Evolutionary conservation across 75 land plant genomes (phyloP).

Genomic region (Sequoiadendron giganteum): DNA sequence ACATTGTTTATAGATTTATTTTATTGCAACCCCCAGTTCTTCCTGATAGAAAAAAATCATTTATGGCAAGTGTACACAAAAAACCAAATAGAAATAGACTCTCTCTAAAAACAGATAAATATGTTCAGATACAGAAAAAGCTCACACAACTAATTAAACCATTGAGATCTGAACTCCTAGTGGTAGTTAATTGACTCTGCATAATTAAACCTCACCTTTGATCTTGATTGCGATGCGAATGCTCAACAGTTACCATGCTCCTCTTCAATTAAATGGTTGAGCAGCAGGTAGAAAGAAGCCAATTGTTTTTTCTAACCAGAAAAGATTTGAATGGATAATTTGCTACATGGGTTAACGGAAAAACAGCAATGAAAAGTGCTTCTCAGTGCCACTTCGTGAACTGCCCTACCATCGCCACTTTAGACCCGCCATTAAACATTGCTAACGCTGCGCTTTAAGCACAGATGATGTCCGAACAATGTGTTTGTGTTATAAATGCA

Average conservation of each 20-base stretch:
- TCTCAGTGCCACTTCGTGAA: no score
- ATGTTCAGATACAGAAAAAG: neutral
- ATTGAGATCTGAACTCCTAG: neutral
- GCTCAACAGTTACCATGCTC: neutral
- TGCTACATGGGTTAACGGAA: no score
- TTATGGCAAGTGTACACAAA: neutral
- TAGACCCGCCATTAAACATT: no score
- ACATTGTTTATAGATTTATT: neutral
- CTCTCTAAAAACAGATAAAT: neutral
- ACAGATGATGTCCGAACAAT: neutral
- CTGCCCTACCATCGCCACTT: no score
- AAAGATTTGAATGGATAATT: no score
- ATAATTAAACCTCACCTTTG: neutral
- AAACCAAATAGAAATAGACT: neutral
- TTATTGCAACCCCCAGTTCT: neutral
- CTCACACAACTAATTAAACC: neutral
- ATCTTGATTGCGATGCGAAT: neutral
- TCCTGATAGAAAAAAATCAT: neutral
- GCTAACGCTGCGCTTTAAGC: no score
- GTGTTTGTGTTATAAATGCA: neutral
- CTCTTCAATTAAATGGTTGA: neutral
- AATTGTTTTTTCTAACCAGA: neutral
- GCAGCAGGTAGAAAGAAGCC: neutral
- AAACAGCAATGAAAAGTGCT: no score
- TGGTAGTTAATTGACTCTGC: neutral